Evolutionary conservation across 176 grass and related monocot species (phyloP).

Genomic region (Cymbopogon citratus): DNA sequence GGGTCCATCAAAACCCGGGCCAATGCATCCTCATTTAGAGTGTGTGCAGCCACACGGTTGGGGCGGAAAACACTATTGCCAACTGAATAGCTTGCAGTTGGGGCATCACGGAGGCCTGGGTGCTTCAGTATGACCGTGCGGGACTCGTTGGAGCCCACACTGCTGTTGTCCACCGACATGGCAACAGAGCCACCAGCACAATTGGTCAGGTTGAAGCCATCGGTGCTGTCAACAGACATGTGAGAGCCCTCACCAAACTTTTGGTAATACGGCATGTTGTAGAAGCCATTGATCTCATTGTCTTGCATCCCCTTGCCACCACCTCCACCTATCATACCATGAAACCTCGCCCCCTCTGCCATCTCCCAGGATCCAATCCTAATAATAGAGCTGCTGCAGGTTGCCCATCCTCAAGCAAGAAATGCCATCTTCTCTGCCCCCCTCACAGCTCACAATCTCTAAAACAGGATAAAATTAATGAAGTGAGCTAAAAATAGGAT

Average conservation of each 20-base stretch:
- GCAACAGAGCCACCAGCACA: constrained; percentile 59
- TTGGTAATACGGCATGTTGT: constrained; percentile 75
- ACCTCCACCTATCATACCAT: constrained; percentile 42
- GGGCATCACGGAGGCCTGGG: constrained; percentile 67
- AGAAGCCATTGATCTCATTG: constrained; percentile 49
- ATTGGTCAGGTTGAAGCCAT: constrained; percentile 65
- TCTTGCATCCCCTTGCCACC: constrained; percentile 50
- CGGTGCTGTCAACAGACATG: constrained; percentile 74
- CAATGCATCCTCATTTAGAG: constrained; percentile 70
- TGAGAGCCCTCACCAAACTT: constrained; percentile 80
- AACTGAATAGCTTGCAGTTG: constrained; percentile 64
- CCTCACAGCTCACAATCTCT: constrained; percentile 17
- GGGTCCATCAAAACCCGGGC: constrained; percentile 79
- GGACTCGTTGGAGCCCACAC: constrained; percentile 82
- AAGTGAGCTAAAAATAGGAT: not conserved
- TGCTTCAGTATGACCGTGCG: constrained; percentile 80
- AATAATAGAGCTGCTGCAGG: constrained; percentile 9
- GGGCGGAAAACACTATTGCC: constrained; percentile 78
- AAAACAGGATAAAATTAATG: not conserved
- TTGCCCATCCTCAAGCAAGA: constrained; percentile 22
- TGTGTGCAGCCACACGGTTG: constrained; percentile 61
- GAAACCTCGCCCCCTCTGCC: constrained; percentile 51
- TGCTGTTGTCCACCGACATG: constrained; percentile 86
- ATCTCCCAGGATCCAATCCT: constrained; percentile 26
- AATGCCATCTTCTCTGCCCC: constrained; percentile 8